Base-by-base conservation (phyloP, 768 basidiomycete genomes). In the Russula sp. region DNA sequence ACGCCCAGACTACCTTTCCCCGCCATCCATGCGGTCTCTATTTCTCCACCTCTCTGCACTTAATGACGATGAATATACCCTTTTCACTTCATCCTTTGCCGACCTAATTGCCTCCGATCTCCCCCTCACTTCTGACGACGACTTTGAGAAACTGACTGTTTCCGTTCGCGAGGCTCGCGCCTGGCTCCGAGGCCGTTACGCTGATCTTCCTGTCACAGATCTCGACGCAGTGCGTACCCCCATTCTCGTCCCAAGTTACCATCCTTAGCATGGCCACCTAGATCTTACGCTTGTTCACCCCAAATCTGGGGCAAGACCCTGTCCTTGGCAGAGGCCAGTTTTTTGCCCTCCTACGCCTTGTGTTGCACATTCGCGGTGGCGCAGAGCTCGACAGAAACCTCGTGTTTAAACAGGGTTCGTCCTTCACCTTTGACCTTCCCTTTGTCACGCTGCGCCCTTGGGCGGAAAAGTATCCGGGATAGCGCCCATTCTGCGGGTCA, bases 401-500 rank as follows among this genome's bases (percentile, higher is more conserved):
- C 34, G 88, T 86, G 0, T 92, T 92, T 66, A 80, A 87, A 1
- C 90, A 92, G 77, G 85, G 90, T 89, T 67, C 63, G 82, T 74
- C 13, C 39, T 37, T 40, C 47, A 16, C 31, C n/a, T 3, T 42
- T 45, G 6, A 35, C 45, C 27, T 16, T 44, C 34, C 40, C 37
- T 34, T 16, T 20, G 6, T 57, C 11, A 52, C 16, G 31, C n/a
- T n/a, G 39, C 4, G 51, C 35, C 11, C 32, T 32, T 20, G 20
- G 44, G 42, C n/a, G n/a, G 49, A 22, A 53, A 40, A 16, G 40
- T 27, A 14, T 11, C 40, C 20, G 20, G 11, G 35, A 11, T 10
- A 10, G 6, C 35, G 11, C 6, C 27, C 16, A 27, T 27, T 14
- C n/a, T 31, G 51, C 9, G 16, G 51, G 62, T 45, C 50, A 20